Evolutionary conservation across 2,329 filamentous ascomycete species (phyloP).

Genomic region (Clonostachys chloroleuca): DNA sequence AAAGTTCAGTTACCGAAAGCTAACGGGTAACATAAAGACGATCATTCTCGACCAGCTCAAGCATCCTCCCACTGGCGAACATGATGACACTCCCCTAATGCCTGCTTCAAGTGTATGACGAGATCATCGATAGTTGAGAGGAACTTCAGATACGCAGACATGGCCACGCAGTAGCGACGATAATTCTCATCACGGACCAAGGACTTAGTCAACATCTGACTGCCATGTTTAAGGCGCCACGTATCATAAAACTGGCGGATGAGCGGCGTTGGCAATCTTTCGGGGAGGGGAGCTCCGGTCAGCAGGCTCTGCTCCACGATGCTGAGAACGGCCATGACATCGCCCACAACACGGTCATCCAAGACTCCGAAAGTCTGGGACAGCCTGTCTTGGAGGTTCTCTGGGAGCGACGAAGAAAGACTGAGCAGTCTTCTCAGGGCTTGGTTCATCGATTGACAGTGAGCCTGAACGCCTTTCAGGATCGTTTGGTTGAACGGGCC

Average conservation of each 20-base stretch:
- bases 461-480: slow-evolving; percentile 19
- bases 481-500: slow-evolving; percentile 20
- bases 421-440: slow-evolving; percentile 20
- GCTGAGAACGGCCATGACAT: slow-evolving; percentile 43
- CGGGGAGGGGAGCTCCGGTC: slow-evolving; percentile 40
- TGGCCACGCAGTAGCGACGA: slow-evolving; percentile 37
- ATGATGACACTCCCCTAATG: slow-evolving; percentile 31
- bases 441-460: slow-evolving; percentile 25
- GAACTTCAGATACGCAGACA: slow-evolving; percentile 37
- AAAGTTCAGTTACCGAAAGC: too few relatives aligned
- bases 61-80: too few relatives aligned
- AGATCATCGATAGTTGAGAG: slow-evolving; percentile 36
- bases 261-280: slow-evolving; percentile 40
- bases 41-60: too few relatives aligned
- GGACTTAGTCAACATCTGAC: slow-evolving; percentile 20
- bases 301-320: slow-evolving; percentile 40
- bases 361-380: slow-evolving; percentile 28
- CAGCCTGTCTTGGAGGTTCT: slow-evolving; percentile 31
- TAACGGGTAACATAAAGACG: too few relatives aligned
- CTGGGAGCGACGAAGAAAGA: slow-evolving; percentile 27
- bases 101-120: slow-evolving; percentile 34
- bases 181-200: slow-evolving; percentile 34
- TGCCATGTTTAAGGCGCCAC: slow-evolving; percentile 9
- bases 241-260: slow-evolving; percentile 25
- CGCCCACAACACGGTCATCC: slow-evolving; percentile 37